Evolutionary conservation across 2,329 filamentous ascomycete species (phyloP).

Genomic region (Stagonosporopsis vannaccii): DNA sequence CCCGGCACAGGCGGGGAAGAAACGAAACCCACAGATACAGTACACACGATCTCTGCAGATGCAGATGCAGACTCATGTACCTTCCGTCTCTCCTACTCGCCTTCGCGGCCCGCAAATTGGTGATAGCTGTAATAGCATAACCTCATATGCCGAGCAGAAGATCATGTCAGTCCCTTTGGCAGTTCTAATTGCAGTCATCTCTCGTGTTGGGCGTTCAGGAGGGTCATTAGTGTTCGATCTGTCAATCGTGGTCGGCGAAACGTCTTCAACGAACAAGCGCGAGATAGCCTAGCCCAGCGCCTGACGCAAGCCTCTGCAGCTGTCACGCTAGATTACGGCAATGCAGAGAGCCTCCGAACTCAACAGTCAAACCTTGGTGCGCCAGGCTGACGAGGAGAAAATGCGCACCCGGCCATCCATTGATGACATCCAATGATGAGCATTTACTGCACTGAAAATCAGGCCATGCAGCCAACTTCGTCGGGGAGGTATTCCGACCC

Average conservation of each 20-base stretch:
- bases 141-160: not conserved
- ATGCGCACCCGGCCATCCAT: conserved; percentile 1
- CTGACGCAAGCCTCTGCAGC: conserved; percentile 10
- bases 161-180: not conserved
- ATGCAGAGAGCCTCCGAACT: conserved; percentile 3
- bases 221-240: not conserved
- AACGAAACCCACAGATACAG: not conserved
- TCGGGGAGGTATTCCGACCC: conserved; percentile 4
- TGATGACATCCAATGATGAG: too few relatives aligned
- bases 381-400: conserved; percentile 7
- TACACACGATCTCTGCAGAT: conserved; percentile 2
- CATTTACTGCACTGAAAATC: too few relatives aligned
- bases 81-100: not conserved
- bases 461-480: conserved; percentile 4
- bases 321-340: conserved; percentile 13
- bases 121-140: not conserved
- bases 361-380: conserved; percentile 6
- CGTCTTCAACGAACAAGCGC: not conserved
- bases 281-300: conserved; percentile 1
- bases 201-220: not conserved
- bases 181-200: not conserved
- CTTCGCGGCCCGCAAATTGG: not conserved
- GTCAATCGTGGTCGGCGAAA: not conserved
- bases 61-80: not conserved
- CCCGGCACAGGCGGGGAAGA: conserved; percentile 3